A percentile compares a stretch with the other conserved stretches of the same genome.
phyloP scores from a whole-genome alignment of 345 rosid species.

The Theobroma cacao region DNA sequence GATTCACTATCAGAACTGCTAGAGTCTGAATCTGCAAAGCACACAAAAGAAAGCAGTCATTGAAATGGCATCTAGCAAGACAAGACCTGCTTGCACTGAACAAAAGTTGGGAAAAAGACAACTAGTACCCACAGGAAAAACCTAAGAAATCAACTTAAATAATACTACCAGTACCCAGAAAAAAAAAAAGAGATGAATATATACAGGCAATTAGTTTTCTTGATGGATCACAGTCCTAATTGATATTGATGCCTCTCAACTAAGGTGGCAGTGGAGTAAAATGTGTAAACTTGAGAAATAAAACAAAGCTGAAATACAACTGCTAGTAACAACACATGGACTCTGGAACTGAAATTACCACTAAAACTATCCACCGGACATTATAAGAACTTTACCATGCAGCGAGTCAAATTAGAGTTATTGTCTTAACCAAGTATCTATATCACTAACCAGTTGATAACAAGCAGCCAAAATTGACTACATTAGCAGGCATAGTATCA shows the following conservation, averaged over 20 bases:
- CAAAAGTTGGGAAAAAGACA: neutral
- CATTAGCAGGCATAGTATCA: neutral
- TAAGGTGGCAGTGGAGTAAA: too few species aligned
- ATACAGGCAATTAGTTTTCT: neutral
- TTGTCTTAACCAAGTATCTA: neutral
- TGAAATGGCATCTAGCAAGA: neutral
- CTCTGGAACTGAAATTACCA: too few species aligned
- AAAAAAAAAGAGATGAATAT: neutral
- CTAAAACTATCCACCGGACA: too few species aligned
- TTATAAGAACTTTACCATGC: neutral
- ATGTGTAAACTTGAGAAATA: too few species aligned
- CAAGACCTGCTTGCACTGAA: neutral
- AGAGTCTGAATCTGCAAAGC: constrained; percentile 54
- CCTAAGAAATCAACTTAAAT: neutral
- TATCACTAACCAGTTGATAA: neutral
- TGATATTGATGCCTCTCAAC: too few species aligned
- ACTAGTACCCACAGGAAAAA: neutral
- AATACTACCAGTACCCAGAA: neutral
- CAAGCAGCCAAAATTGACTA: neutral
- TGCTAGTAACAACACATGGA: too few species aligned
- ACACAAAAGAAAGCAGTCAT: neutral
- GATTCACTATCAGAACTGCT: constrained; percentile 59
- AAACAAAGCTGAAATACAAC: too few species aligned
- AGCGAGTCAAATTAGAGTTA: neutral
- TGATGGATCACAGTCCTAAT: too few species aligned